A percentile compares a stretch with the other conserved stretches of the same genome.
phyloP scores from a whole-genome alignment of 164 flowering plant genomes.

The Kalanchoe fedtschenkoi region DNA sequence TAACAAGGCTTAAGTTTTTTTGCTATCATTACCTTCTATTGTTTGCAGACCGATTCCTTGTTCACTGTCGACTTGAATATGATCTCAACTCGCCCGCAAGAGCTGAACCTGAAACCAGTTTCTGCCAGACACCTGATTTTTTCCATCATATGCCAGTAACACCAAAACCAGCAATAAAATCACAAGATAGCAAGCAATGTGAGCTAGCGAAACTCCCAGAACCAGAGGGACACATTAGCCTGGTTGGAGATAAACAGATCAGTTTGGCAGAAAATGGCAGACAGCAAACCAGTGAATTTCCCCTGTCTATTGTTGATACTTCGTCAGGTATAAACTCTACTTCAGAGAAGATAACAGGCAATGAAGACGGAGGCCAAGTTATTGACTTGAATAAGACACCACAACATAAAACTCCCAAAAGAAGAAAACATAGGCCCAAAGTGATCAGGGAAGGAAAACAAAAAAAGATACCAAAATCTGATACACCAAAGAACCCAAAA shows the following conservation, averaged over 20 bases:
- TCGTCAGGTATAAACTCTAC: constrained; percentile 16
- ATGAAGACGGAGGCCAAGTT: constrained; percentile 13
- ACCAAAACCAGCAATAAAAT: constrained; percentile 16
- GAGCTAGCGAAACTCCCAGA: neutral
- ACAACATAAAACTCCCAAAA: constrained; percentile 27
- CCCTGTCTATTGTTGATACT: constrained; percentile 18
- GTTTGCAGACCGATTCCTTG: constrained; percentile 23
- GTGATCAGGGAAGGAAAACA: constrained; percentile 51
- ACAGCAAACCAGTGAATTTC: constrained; percentile 15
- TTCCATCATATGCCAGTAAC: constrained; percentile 20
- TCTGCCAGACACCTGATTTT: neutral
- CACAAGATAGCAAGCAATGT: constrained; percentile 11
- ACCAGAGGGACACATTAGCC: constrained; percentile 11
- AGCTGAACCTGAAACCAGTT: constrained; percentile 12
- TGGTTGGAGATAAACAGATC: constrained; percentile 10
- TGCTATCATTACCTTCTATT: neutral
- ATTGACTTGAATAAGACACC: constrained; percentile 48
- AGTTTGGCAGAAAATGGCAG: too few species aligned
- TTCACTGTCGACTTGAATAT: constrained; percentile 12
- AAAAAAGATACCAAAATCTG: constrained; percentile 31
- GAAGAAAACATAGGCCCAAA: constrained; percentile 54
- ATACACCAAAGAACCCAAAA: constrained; percentile 12
- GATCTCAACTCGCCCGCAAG: constrained; percentile 20
- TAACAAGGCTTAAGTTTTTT: too few species aligned
- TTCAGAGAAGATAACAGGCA: constrained; percentile 9